Evolutionary conservation across 2,329 filamentous ascomycete genomes (phyloP), one percentile per base, ranked within the genome.

Genomic region (Aschersonia sp.): DNA sequence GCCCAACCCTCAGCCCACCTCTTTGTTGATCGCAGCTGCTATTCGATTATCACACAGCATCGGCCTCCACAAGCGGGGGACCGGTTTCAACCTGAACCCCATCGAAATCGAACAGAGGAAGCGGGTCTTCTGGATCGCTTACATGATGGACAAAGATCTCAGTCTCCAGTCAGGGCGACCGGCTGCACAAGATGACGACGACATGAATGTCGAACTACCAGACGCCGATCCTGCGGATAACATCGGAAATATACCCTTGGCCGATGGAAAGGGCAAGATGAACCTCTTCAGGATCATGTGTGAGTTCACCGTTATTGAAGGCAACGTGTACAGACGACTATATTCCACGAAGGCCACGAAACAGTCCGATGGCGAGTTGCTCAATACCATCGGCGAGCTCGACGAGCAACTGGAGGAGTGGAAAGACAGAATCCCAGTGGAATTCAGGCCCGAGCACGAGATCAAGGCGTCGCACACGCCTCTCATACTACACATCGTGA

Each of bases 361-460:
- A 58, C 86, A 96, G 60, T 87, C 89, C 1, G 88, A 94, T 55
- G 92, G 91, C 30, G 91, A 96, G 63, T 72, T 97, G 6, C 74
- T 98, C 44, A 94, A 95, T 61, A 94, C 89, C 1, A 98, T 98
- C 55, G 89, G 92, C 44, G 89, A 97, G 59, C 77, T 98, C 7
- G 92, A 98, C 61, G 82, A 80, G 58, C 80, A 89, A 57, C 56
- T 98, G 4, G 92, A 98, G 62, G 83, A 88, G 47, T 98, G 92
- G 92, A 97, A 97, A 69, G 89, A 97, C 60, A 80, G 76, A 46
- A 97, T 98, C 47, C 91, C 92, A 2, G 76, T 95, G 49, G 92
- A 97, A 59, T 97, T 96, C 68, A 80, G 92, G n/a, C 92, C 92
- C 0, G 92, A 97, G 64, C 82, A 96, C 61, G 89, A 96, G 64